Evolutionary conservation across 257 asterid genomes (phyloP).

Genomic region (Ilex asprella): DNA sequence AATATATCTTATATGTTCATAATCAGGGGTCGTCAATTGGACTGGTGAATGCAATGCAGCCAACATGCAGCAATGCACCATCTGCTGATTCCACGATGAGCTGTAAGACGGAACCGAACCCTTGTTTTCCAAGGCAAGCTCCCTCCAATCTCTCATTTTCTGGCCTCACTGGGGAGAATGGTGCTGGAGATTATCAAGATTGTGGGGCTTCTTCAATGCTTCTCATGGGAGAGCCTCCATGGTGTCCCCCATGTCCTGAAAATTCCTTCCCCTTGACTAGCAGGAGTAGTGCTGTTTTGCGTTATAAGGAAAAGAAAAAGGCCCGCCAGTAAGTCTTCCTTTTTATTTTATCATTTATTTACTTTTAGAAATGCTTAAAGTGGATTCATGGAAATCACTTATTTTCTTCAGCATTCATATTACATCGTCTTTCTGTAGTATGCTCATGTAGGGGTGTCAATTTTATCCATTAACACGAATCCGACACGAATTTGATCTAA

Average conservation of each 20-base stretch:
- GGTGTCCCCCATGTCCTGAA: constrained; percentile 65
- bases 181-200: constrained; percentile 56
- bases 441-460: too few relatives aligned
- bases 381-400: too few relatives aligned
- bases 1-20: constrained; percentile 8
- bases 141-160: constrained; percentile 62
- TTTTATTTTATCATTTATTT: background rate
- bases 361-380: background rate
- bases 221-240: constrained; percentile 62
- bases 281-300: constrained; percentile 79
- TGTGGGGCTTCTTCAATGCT: constrained; percentile 61
- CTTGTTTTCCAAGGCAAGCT: constrained; percentile 44
- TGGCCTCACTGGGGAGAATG: constrained; percentile 58
- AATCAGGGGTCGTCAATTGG: constrained; percentile 51
- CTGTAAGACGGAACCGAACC: constrained; percentile 76
- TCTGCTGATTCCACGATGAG: constrained; percentile 70
- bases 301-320: constrained; percentile 96
- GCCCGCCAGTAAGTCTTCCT: constrained; percentile 40
- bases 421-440: too few relatives aligned
- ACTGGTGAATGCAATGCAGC: constrained; percentile 37
- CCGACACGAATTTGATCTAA: too few relatives aligned
- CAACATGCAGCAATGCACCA: constrained; percentile 78
- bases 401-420: too few relatives aligned
- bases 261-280: constrained; percentile 47
- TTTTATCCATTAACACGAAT: too few relatives aligned